Conservation (phyloP, 805 yeast genomes). For the Ogataea henricii region DNA sequence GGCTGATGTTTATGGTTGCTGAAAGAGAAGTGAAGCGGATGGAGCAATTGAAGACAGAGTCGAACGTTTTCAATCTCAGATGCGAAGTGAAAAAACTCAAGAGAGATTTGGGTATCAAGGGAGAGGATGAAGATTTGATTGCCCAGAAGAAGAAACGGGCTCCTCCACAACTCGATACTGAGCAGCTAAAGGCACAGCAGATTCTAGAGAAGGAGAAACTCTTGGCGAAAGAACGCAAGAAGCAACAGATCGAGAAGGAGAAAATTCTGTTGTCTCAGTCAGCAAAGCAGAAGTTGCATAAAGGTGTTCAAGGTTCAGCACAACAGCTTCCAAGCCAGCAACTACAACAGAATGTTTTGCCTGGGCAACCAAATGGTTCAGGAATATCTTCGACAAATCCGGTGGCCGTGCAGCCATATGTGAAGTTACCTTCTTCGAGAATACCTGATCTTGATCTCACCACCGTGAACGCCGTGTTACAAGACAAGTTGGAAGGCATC, state of each 20-base stretch:
- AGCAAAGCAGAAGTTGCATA: conserved; percentile 22
- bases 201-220: conserved; percentile 20
- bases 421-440: conserved; percentile 83
- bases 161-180: conserved; percentile 23
- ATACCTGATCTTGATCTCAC: conserved; percentile 90
- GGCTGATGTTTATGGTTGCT: conserved; percentile 66
- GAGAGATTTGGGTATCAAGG: conserved; percentile 72
- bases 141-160: conserved; percentile 71
- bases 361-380: conserved; percentile 8
- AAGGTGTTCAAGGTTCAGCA: conserved; percentile 21
- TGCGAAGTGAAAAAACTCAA: conserved; percentile 71
- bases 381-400: conserved; percentile 22
- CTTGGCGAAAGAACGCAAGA: conserved; percentile 23
- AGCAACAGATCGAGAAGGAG: conserved; percentile 23
- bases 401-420: conserved; percentile 72
- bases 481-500: conserved; percentile 75
- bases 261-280: conserved; percentile 26
- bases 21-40: conserved; percentile 69
- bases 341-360: conserved; percentile 13
- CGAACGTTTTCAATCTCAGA: conserved; percentile 70
- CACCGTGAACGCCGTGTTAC: conserved; percentile 73
- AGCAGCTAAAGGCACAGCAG: conserved; percentile 18
- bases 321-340: conserved; percentile 29
- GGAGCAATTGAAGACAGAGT: conserved; percentile 62
- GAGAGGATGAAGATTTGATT: conserved; percentile 81